phyloP scores from a whole-genome alignment of 2,329 filamentous ascomycete genomes.

The Colletotrichum sp. region DNA sequence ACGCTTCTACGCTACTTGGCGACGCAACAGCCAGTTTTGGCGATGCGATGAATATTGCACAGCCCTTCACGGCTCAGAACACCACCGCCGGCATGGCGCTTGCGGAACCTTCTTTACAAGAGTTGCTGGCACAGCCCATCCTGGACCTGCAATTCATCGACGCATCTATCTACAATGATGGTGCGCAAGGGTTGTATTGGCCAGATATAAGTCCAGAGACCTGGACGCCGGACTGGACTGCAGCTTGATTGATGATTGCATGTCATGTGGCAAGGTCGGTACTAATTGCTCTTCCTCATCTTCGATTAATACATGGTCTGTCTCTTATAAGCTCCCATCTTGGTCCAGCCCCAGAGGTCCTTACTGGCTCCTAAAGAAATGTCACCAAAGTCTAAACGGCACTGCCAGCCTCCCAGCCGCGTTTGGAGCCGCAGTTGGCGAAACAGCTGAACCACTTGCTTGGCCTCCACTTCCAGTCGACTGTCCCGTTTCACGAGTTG shows the following conservation, averaged over 20 bases:
- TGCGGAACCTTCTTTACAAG: conserved; percentile 38
- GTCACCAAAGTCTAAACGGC: conserved; percentile 14
- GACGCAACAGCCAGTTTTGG: neutral
- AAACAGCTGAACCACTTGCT: neutral
- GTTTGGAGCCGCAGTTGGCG: neutral
- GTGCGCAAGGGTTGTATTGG: conserved; percentile 23
- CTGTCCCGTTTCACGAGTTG: neutral
- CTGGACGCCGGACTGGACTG: conserved; percentile 18
- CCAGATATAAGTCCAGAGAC: conserved; percentile 20
- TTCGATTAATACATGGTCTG: neutral
- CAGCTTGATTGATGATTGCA: neutral
- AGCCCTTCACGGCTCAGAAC: conserved; percentile 4
- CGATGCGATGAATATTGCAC: neutral
- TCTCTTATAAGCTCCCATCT: neutral
- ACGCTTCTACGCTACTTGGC: neutral
- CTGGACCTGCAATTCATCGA: conserved; percentile 39
- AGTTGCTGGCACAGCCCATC: conserved; percentile 35
- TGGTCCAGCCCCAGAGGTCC: neutral
- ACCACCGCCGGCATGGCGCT: conserved; percentile 39
- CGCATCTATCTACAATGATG: conserved; percentile 20
- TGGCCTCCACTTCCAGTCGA: no score
- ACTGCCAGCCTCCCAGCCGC: neutral
- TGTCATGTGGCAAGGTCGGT: neutral
- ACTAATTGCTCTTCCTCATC: neutral
- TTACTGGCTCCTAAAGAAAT: neutral